phyloP scores from a whole-genome alignment of 1,284 basidiomycete genomes.

The Volvariella surrecta region DNA sequence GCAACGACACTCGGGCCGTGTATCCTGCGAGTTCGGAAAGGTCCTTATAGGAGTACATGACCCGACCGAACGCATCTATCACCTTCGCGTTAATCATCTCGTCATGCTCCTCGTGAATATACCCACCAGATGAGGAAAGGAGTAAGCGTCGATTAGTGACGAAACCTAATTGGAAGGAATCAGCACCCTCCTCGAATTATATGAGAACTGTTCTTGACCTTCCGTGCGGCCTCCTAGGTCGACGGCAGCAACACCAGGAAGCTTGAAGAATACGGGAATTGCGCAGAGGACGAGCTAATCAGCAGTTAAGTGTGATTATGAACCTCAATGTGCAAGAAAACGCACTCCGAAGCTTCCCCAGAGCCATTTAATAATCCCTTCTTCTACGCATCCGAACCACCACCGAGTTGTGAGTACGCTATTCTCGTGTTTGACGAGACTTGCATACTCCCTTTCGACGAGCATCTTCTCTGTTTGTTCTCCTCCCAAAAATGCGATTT shows the following conservation, averaged over 20 bases:
- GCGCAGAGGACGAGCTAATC: conserved; percentile 81
- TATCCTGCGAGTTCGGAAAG: conserved; percentile 94
- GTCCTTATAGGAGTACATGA: conserved; percentile 98
- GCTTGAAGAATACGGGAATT: conserved; percentile 87
- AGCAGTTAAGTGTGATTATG: conserved; percentile 1
- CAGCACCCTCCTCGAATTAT: not conserved
- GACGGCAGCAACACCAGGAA: conserved; percentile 61
- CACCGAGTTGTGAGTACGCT: conserved; percentile 75
- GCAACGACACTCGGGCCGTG: conserved; percentile 83
- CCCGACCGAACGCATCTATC: conserved; percentile 68
- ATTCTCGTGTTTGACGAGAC: conserved; percentile 85
- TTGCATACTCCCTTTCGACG: conserved; percentile 87
- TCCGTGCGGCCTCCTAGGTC: conserved; percentile 85
- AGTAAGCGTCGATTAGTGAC: conserved; percentile 91
- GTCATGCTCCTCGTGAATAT: not conserved
- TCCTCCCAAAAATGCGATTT: conserved; percentile 90
- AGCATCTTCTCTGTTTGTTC: conserved; percentile 90
- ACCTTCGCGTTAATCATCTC: not conserved
- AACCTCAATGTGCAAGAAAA: conserved; percentile 8
- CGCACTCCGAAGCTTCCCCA: conserved; percentile 91
- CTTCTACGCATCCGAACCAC: conserved; percentile 90
- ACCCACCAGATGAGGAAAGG: conserved; percentile 66
- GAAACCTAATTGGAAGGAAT: conserved; percentile 47
- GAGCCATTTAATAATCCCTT: conserved; percentile 95
- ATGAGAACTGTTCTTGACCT: conserved; percentile 33